Evolutionary conservation across 192 early-diverging fungal genomes (phyloP), one percentile per base, ranked within the genome.

Genomic region (Backusella westeae): DNA sequence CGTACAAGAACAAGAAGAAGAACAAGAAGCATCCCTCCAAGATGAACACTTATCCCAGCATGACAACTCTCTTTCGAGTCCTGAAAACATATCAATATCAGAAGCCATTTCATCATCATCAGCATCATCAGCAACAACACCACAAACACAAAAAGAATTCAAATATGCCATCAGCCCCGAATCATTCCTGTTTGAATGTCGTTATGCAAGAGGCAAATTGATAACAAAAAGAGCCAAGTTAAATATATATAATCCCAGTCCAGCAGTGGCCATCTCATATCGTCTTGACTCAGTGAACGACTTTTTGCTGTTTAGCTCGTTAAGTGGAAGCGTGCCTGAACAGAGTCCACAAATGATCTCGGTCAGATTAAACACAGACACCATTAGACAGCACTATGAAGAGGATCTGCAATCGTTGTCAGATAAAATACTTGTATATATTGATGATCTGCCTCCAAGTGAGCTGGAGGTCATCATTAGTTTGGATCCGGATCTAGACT

Each of bases 61-160:
- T 63, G 10, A 26, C 21, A 23, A 29, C 9, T 63, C 56, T 3
- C 9, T 63, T 63, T 63, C 56, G 29, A 26, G 23, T 12, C 56
- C 56, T 29, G 56, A 63, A 63, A 63, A 26, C 2, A 63, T 63
- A 26, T 63, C 56, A 63, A 63, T 63, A 63, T 63, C 56, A 63
- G 56, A 63, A 63, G 56, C 21, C 9, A 63, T 63, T 26, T 63
- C 56, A 29, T 4, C 56, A 29, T 4, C 56, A 63, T 26, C 56
- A 29, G 0, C 56, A 29, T 26, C n/a, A 32, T 0, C 32, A 29
- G 2, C 21, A 63, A 0, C 21, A 10, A 2, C 4, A 26, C 10
- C 21, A 63, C 56, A n/a, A 56, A 26, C 21, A 56, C 53, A 29
- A 26, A 63, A 63, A 63, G 56, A 63, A 29, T 63, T 63, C 56